Evolutionary conservation across 2,329 filamentous ascomycete genomes (phyloP), one percentile per base, ranked within the genome.

Genomic region (Neocatenulostroma microsporum): DNA sequence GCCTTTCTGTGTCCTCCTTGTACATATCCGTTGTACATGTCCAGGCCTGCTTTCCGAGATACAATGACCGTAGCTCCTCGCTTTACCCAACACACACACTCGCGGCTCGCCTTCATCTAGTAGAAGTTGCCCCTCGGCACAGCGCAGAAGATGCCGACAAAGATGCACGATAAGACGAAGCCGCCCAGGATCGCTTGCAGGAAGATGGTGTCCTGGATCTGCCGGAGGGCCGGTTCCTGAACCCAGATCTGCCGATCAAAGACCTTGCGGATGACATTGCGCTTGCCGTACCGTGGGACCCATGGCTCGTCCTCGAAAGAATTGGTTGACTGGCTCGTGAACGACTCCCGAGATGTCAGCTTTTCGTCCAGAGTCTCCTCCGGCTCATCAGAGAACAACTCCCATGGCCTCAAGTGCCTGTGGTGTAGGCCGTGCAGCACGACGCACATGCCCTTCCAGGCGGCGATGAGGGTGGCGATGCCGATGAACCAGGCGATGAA

Each of bases 211-310:
- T 87, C 82, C 61, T 88, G 84, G 37, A 88, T 81, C 58, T 81
- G 75, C 34, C 82, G 70, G 39, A 89, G 68, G n/a, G 78, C 80
- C 10, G 82, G 82, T 64, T 89, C 84, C 60, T 85, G 72, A 34
- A 87, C 79, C 81, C 81, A 86, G 24, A 84, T 72, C 59, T 84
- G 75, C 36, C 80, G 75, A 52, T 87, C 83, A 56, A 88, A 86
- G 31, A 88, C 62, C 67, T 83, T 87, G 53, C 81, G 74, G 35
- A 84, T 54, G 23, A 85, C 26, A 49, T 78, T 80, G 41, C 82
- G 75, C 62, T 76, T 77, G 58, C 79, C 66, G 56, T 89, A 88
- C 53, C 70, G 73, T 45, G 78, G 71, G 3, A 85, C 67, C 84
- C 84, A 89, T 1, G 80, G 80, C 65, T 84, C 80, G 41, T 84